Base-by-base conservation (phyloP, 306 rosid species). In the Gastrolobium villosum region DNA sequence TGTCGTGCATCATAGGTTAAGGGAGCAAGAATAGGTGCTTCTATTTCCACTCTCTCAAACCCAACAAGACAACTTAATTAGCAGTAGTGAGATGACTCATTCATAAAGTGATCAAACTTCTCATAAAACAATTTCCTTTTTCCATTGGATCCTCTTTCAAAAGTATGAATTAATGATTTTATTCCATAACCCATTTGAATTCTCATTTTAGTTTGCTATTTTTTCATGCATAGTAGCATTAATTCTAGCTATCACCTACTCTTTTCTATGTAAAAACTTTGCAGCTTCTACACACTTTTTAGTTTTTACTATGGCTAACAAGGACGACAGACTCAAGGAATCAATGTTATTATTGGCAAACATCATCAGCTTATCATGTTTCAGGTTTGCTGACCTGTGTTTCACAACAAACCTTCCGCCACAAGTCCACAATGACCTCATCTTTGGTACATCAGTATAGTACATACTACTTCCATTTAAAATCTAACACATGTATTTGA, bases 291-390 rank as follows among this genome's bases (percentile, higher is more conserved):
- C 49, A 37, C 2, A 36, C 31, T 20, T 20, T 64, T 1, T 15
- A 36, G 15, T 20, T 20, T 64, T 1, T 15, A 2, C 52, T 39
- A 81, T 81, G 84, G 44, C 64, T 5, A 30, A 34, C 36, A 31
- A 46, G 34, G 34, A 32, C 55, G 2, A 14, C 71, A 49, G 37
- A 36, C 40, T 9, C 10, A 20, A 49, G 36, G 57, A n/a, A 32
- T 76, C 84, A 28, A 56, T 87, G 85, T 10, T 82, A 59, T 53
- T 87, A 64, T 89, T 85, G 63, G 86, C 90, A 37, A 88, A 90
- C 75, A 34, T 83, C 74, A 81, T 87, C 8, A 88, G 68, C 53
- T 74, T 85, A 7, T 86, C 89, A 15, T 65, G 88, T 53, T 35
- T 72, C 31, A 66, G 84, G 20, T 76, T 83, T 45, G 70, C 74